Evolutionary conservation across 768 basidiomycete genomes (phyloP).

Genomic region (Xerocomus brunneocitrinus): DNA sequence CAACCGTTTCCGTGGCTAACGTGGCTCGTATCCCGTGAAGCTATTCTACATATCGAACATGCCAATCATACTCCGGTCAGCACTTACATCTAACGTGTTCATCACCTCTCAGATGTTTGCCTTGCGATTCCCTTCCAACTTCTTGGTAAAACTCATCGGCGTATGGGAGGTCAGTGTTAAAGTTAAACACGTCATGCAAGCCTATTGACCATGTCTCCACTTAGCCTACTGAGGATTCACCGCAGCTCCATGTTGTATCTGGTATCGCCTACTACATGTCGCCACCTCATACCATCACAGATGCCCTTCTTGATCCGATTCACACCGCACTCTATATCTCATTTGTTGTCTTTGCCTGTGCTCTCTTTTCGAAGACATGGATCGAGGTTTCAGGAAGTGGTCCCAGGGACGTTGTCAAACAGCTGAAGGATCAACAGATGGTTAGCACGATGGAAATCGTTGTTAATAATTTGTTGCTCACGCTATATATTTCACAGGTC

Average conservation of each 20-base stretch:
- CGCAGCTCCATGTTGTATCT: conserved; percentile 84
- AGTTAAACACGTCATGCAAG: not conserved
- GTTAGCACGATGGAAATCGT: conserved; percentile 36
- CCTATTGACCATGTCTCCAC: conserved; percentile 5
- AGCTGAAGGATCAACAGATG: conserved; percentile 98
- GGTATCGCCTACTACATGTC: conserved; percentile 99
- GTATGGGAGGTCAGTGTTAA: conserved; percentile 85
- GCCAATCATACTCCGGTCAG: conserved; percentile 99
- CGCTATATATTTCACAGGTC: conserved; percentile 37
- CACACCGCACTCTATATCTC: conserved; percentile 88
- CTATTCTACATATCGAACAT: conserved; percentile 99
- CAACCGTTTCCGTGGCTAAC: conserved; percentile 93
- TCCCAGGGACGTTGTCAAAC: conserved; percentile 93
- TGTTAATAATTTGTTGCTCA: conserved; percentile 3
- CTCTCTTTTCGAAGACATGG: conserved; percentile 99
- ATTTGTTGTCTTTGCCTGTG: conserved; percentile 92
- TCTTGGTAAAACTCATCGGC: conserved; percentile 86
- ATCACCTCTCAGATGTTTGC: conserved; percentile 96
- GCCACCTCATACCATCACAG: conserved; percentile 88
- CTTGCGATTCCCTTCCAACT: conserved; percentile 83
- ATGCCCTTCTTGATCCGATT: conserved; percentile 86
- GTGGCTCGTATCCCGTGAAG: conserved; percentile 94
- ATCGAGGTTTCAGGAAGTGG: conserved; percentile 97
- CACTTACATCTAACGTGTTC: conserved; percentile 90
- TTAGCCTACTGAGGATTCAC: conserved; percentile 90